A percentile compares a stretch with the other conserved stretches of the same genome.
phyloP scores from a whole-genome alignment of 1,139 yeast genomes.

The Magnusiomyces ingens region DNA sequence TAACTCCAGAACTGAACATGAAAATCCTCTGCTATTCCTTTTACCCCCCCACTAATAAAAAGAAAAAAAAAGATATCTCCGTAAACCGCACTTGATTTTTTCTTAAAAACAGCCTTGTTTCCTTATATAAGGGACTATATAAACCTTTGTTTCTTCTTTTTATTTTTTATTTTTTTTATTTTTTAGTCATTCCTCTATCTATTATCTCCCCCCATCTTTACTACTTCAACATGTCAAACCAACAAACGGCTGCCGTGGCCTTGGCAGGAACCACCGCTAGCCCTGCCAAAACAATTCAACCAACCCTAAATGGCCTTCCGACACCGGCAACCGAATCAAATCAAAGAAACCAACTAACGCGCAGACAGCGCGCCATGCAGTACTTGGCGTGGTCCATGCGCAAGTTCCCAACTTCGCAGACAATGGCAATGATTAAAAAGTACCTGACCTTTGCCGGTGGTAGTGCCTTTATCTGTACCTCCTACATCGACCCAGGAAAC shows the following conservation, averaged over 20 bases:
- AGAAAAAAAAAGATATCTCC: no score
- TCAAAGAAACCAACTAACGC: background rate
- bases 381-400: background rate
- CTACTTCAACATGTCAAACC: no score
- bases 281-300: background rate
- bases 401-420: background rate
- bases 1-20: no score
- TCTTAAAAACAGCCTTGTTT: no score
- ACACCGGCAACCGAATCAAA: background rate
- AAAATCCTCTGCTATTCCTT: no score
- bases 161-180: background rate
- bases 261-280: background rate
- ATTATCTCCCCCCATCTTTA: background rate
- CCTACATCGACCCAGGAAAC: constrained; percentile 97
- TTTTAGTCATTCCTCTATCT: background rate
- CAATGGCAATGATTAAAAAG: constrained; percentile 29
- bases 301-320: background rate
- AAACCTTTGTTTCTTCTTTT: background rate
- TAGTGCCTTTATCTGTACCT: constrained; percentile 90
- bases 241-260: background rate
- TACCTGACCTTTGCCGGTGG: constrained; percentile 77
- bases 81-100: no score
- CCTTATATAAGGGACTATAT: background rate
- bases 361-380: background rate
- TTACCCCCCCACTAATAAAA: no score